phyloP scores from a whole-genome alignment of 768 basidiomycete genomes.

The Roridomyces roridus region DNA sequence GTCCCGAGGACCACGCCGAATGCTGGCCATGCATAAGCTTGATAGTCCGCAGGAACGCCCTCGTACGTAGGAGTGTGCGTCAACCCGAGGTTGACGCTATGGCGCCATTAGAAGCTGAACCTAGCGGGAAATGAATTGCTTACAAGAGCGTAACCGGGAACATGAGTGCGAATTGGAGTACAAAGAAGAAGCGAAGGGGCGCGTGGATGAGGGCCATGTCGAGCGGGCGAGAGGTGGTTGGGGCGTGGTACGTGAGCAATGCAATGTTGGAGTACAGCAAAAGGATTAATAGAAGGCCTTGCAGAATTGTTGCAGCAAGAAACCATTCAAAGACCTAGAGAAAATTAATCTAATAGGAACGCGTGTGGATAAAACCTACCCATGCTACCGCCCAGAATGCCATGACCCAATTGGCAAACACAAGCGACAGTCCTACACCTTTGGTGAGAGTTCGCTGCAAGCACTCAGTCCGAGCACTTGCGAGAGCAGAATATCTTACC shows the following conservation, averaged over 20 bases:
- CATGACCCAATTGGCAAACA: slow-evolving; percentile 81
- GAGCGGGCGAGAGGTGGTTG: slow-evolving; percentile 63
- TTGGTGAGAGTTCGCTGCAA: slow-evolving; percentile 59
- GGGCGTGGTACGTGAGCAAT: slow-evolving; percentile 75
- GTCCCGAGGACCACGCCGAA: slow-evolving; percentile 71
- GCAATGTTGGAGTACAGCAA: slow-evolving; percentile 83
- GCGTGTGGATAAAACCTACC: slow-evolving; percentile 50
- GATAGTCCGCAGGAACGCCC: slow-evolving; percentile 58
- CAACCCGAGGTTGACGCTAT: slow-evolving; percentile 73
- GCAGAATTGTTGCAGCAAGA: slow-evolving; percentile 73
- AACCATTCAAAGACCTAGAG: slow-evolving; percentile 76
- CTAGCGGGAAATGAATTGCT: slow-evolving; percentile 29
- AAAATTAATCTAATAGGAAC: not conserved
- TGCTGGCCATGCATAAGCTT: slow-evolving; percentile 72
- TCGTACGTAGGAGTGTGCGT: slow-evolving; percentile 53
- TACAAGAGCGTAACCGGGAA: slow-evolving; percentile 68
- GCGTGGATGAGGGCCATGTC: slow-evolving; percentile 88
- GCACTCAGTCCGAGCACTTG: not conserved
- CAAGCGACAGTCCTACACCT: slow-evolving; percentile 81
- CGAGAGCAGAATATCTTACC: slow-evolving; percentile 43
- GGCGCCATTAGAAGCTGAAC: not conserved
- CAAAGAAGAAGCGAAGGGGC: slow-evolving; percentile 76
- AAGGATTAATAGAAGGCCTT: slow-evolving; percentile 71
- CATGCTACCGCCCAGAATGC: slow-evolving; percentile 82
- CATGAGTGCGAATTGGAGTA: slow-evolving; percentile 59